A percentile compares a stretch with the other conserved stretches of the same genome.
These are phyloP conservation scores for Anacardium occidentale DNA, from an alignment of 345 rosid species.

Conservation along the genomic window DNA sequence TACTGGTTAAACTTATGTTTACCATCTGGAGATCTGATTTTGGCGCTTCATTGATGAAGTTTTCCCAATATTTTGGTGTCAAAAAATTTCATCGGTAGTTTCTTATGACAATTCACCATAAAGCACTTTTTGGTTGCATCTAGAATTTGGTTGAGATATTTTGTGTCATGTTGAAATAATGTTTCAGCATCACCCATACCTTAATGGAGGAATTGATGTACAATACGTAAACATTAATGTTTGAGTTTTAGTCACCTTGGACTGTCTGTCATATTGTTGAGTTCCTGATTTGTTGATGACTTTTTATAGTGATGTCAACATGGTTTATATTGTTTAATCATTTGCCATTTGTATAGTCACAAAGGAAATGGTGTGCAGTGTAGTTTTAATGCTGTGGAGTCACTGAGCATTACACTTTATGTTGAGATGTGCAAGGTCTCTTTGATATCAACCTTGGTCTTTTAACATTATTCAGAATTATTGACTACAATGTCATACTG, in stretches of 20 bases:
- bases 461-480: not conserved
- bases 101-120: not conserved
- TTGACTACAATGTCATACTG: not conserved
- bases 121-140: not conserved
- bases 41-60: not conserved
- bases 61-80: not conserved
- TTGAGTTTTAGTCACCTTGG: not conserved
- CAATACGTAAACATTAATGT: not conserved
- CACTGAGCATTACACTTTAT: not conserved
- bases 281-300: constrained; percentile 9
- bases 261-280: not conserved
- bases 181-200: not conserved
- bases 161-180: not conserved
- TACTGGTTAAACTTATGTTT: not conserved
- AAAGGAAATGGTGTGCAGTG: not conserved
- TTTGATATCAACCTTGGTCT: not conserved
- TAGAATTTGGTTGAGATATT: not conserved
- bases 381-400: not conserved
- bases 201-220: not conserved
- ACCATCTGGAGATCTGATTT: not conserved
- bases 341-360: not conserved
- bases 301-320: not conserved
- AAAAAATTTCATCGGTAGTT: not conserved
- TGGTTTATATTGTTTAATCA: not conserved
- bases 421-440: not conserved